These are phyloP conservation scores for Fabrea salina DNA, from an alignment of 169 alveolate genomes.

Conservation along the genomic window DNA sequence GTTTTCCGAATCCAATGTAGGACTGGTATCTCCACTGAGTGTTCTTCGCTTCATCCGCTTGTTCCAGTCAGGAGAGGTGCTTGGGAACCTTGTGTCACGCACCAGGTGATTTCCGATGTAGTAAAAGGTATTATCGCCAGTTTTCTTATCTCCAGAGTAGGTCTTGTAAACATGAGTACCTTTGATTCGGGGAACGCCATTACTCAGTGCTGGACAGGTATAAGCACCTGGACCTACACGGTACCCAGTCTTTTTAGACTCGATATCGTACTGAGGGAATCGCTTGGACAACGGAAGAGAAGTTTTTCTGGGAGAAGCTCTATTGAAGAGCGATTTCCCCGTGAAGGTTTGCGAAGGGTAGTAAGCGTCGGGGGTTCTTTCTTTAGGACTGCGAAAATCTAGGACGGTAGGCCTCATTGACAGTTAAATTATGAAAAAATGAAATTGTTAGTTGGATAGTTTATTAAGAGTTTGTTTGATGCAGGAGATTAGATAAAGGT, in stretches of 20 bases:
- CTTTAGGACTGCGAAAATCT: slow-evolving; percentile 30
- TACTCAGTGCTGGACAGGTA: not conserved
- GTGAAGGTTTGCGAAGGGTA: not conserved
- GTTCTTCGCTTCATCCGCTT: too few relatives aligned
- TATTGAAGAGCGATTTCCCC: too few relatives aligned
- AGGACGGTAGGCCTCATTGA: slow-evolving; percentile 37
- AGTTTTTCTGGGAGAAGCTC: too few relatives aligned
- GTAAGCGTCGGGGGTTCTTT: slow-evolving; percentile 39
- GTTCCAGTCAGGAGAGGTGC: too few relatives aligned
- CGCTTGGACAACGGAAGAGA: too few relatives aligned
- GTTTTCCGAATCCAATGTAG: too few relatives aligned
- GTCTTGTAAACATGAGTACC: not conserved
- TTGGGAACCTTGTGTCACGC: too few relatives aligned
- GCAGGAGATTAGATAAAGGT: too few relatives aligned
- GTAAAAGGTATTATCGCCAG: not conserved
- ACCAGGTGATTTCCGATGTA: slow-evolving; percentile 16
- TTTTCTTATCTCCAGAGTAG: not conserved
- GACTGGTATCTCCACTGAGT: too few relatives aligned
- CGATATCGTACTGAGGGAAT: slow-evolving; percentile 4
- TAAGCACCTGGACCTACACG: slow-evolving; percentile 35
- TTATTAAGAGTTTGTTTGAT: too few relatives aligned
- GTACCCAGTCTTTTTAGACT: slow-evolving; percentile 17
- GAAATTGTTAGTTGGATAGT: too few relatives aligned
- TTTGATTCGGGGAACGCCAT: slow-evolving; percentile 11
- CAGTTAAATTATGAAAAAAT: too few relatives aligned